phyloP scores from a whole-genome alignment of 2,329 filamentous ascomycete genomes.

The Botryotinia convoluta region DNA sequence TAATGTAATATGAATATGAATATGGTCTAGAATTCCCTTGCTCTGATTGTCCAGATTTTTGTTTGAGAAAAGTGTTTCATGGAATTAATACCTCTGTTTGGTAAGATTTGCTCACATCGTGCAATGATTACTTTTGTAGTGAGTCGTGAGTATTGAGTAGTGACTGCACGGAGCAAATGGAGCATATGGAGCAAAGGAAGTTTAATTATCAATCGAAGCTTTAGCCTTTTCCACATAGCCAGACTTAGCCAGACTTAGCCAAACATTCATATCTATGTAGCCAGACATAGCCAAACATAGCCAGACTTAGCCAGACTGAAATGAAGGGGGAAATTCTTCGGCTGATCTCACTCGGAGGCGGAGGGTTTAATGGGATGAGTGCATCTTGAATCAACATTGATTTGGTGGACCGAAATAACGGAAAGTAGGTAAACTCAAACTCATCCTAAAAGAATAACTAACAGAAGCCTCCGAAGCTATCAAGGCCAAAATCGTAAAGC shows the following conservation, averaged over 20 bases:
- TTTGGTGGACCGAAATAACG: neutral
- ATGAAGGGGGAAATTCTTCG: conserved; percentile 3
- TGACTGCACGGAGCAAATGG: neutral
- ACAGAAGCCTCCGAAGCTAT: neutral
- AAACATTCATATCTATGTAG: too few species aligned
- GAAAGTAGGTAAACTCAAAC: neutral
- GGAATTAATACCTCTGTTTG: neutral
- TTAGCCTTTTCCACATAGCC: neutral
- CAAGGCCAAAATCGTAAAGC: neutral
- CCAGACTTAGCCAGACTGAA: neutral
- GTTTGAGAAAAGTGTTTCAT: neutral
- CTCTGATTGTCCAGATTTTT: neutral
- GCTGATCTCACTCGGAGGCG: neutral
- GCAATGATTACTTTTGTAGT: neutral
- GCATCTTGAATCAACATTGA: neutral
- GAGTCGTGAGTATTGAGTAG: neutral
- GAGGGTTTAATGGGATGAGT: neutral
- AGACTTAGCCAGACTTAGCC: neutral
- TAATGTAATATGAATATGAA: neutral
- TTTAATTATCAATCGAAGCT: neutral
- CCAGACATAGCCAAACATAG: neutral
- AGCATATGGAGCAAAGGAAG: neutral
- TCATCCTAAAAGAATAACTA: neutral
- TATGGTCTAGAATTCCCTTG: neutral
- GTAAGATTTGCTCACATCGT: neutral